A percentile compares a stretch with the other conserved stretches of the same genome.
phyloP scores from a whole-genome alignment of 805 yeast genomes.

The Candida tallmaniae region DNA sequence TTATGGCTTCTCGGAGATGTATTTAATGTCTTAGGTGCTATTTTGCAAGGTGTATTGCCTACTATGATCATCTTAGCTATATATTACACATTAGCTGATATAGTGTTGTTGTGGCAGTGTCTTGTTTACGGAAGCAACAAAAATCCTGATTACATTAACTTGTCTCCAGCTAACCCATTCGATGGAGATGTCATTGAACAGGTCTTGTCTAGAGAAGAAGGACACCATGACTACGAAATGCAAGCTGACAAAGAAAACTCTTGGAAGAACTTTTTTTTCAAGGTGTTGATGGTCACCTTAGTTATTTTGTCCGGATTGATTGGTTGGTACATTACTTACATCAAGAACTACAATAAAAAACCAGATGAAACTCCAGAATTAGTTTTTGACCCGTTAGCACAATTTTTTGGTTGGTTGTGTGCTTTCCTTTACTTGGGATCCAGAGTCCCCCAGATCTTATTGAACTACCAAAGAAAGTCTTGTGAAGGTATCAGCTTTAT shows the following conservation, averaged over 20 bases:
- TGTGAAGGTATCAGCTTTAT: conserved; percentile 94
- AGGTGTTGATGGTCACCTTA: conserved; percentile 51
- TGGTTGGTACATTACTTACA: conserved; percentile 79
- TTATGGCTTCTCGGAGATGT: conserved; percentile 94
- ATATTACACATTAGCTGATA: conserved; percentile 88
- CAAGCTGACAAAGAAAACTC: conserved; percentile 16
- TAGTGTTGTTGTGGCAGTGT: conserved; percentile 80
- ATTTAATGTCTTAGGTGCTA: conserved; percentile 87
- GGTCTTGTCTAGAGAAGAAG: conserved; percentile 43
- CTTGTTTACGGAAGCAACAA: conserved; percentile 66
- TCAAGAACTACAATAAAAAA: conserved; percentile 39
- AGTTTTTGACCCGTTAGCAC: conserved; percentile 74
- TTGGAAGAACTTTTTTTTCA: conserved; percentile 16
- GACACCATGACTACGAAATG: conserved; percentile 23
- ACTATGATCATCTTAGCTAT: conserved; percentile 92
- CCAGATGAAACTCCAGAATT: conserved; percentile 36
- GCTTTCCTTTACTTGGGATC: conserved; percentile 80
- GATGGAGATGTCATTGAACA: conserved; percentile 64
- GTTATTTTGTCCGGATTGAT: conserved; percentile 76
- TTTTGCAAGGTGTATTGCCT: conserved; percentile 84
- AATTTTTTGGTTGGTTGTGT: conserved; percentile 79
- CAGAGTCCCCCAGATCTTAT: conserved; percentile 83
- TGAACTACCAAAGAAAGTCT: conserved; percentile 81
- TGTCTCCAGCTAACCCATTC: conserved; percentile 86
- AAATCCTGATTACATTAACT: conserved; percentile 65